A percentile compares a stretch with the other conserved stretches of the same genome.
Evolutionary conservation across 31 red algal genomes (phyloP).

Genomic region (Bonnemaisonia californica): DNA sequence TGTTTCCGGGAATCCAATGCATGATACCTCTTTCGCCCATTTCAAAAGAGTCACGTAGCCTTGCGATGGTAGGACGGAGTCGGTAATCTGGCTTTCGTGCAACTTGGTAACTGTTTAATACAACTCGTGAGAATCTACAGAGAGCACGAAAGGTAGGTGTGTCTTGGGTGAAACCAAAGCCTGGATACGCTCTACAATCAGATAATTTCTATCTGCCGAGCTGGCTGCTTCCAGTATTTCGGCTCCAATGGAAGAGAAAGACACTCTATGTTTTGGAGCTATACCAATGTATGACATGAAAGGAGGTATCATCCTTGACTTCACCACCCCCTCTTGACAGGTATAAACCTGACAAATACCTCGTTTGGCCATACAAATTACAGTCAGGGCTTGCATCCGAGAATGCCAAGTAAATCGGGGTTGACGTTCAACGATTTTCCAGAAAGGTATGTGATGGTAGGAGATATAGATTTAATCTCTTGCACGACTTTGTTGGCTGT

Average conservation of each 20-base stretch:
- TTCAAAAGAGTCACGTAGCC: conserved; percentile 35
- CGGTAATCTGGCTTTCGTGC: conserved; percentile 35
- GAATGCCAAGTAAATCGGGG: background rate
- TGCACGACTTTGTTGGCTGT: background rate
- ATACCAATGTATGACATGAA: background rate
- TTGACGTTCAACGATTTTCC: background rate
- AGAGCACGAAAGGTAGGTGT: background rate
- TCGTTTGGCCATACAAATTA: background rate
- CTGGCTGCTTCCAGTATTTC: background rate
- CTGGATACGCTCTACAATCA: background rate
- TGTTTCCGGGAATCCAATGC: conserved; percentile 7
- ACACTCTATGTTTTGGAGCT: background rate
- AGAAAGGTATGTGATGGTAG: background rate
- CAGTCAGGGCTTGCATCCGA: conserved; percentile 2
- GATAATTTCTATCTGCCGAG: background rate
- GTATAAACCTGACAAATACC: background rate
- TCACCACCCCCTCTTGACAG: background rate
- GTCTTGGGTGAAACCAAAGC: background rate
- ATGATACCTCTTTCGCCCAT: conserved; percentile 7
- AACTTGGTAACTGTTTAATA: conserved; percentile 19
- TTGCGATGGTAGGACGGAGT: conserved; percentile 25
- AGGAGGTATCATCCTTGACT: too few species aligned
- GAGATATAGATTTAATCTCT: background rate
- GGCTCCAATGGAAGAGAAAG: background rate
- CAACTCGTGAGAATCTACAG: background rate